A percentile compares a stretch with the other conserved stretches of the same genome.
Evolutionary conservation across 2,329 filamentous ascomycete species (phyloP).

Genomic region (Fusarium sp.): DNA sequence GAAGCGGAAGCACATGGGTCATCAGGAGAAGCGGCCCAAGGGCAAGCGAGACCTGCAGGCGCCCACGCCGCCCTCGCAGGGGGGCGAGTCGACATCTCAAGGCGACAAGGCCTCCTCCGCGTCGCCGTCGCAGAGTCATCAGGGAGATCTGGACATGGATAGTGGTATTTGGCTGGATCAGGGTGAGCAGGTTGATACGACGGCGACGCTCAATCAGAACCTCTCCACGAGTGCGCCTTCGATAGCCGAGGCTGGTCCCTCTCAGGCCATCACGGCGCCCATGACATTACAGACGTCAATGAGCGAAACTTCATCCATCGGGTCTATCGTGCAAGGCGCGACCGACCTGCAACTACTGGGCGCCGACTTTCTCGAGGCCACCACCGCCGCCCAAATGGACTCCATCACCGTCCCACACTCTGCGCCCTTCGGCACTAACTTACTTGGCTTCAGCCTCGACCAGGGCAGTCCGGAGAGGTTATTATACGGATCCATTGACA

Average conservation of each 20-base stretch:
- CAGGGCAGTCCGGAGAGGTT: slow-evolving; percentile 51
- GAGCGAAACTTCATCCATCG: background rate
- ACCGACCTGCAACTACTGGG: slow-evolving; percentile 2
- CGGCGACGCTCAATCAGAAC: background rate
- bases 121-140: slow-evolving; percentile 9
- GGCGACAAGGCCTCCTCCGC: slow-evolving; percentile 6
- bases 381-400: background rate
- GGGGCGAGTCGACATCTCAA: background rate
- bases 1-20: slow-evolving; percentile 58
- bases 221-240: slow-evolving; percentile 7
- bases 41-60: slow-evolving; percentile 11
- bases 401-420: background rate
- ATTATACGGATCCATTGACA: slow-evolving; percentile 48
- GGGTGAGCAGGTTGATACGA: background rate
- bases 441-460: slow-evolving; percentile 23
- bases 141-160: slow-evolving; percentile 7
- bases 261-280: background rate
- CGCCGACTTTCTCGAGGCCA: slow-evolving; percentile 14
- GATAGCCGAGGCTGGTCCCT: background rate
- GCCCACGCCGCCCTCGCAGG: slow-evolving; percentile 19
- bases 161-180: slow-evolving; percentile 1
- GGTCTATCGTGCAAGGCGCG: slow-evolving; percentile 4
- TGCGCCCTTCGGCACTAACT: slow-evolving; percentile 8
- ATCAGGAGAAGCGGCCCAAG: background rate
- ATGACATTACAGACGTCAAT: slow-evolving; percentile 1